These are phyloP conservation scores for Metschnikowia amazonensis DNA, from an alignment of 805 yeast species.

Conservation along the genomic window DNA sequence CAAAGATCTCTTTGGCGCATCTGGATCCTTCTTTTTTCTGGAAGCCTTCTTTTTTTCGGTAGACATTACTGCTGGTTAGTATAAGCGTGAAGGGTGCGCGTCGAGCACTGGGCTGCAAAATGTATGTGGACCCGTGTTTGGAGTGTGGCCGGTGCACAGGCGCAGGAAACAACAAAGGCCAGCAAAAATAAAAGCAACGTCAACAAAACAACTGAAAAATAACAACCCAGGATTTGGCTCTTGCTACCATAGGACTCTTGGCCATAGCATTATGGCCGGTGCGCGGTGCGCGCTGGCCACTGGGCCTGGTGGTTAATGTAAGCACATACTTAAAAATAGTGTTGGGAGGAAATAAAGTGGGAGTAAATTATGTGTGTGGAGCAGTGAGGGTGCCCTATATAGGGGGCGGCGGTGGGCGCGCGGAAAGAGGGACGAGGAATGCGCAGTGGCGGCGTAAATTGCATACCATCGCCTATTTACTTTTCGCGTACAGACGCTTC, in stretches of 20 bases:
- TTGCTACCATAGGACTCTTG: background rate
- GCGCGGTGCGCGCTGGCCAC: constrained; percentile 16
- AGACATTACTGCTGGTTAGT: constrained; percentile 17
- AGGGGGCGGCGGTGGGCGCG: constrained; percentile 19
- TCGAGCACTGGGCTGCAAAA: constrained; percentile 3
- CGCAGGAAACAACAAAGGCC: background rate
- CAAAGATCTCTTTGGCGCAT: constrained; percentile 98
- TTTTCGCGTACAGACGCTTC: constrained; percentile 1
- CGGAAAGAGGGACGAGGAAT: constrained; percentile 13
- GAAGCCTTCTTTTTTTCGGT: constrained; percentile 42
- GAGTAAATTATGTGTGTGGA: constrained; percentile 16
- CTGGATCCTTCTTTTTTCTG: constrained; percentile 72
- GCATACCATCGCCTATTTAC: constrained; percentile 12
- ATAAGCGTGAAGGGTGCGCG: constrained; percentile 5
- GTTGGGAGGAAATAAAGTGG: constrained; percentile 21
- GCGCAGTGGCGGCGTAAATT: constrained; percentile 20
- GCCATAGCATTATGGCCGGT: background rate
- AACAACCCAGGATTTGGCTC: background rate
- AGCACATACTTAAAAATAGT: constrained; percentile 19
- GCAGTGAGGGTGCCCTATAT: constrained; percentile 19
- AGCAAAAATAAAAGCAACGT: background rate
- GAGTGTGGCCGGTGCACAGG: background rate
- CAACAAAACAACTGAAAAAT: background rate
- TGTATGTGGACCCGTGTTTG: background rate
- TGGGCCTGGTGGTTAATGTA: constrained; percentile 4